phyloP scores from a whole-genome alignment of 1,139 yeast genomes.

The Candida dubliniensis region DNA sequence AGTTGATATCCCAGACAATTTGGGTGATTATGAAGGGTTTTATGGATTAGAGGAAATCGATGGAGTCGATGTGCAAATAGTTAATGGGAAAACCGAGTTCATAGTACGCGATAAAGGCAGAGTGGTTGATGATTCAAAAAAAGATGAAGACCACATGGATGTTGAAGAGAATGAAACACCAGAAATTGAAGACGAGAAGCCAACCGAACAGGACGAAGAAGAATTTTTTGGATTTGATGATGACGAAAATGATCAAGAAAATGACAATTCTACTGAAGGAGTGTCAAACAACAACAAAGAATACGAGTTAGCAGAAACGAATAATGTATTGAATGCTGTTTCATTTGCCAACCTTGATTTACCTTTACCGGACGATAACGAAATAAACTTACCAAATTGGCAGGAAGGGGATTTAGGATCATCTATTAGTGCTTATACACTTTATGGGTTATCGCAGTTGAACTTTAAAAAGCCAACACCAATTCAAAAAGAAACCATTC shows the following conservation, averaged over 20 bases:
- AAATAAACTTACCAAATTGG: slow-evolving; percentile 63
- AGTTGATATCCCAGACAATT: slow-evolving; percentile 78
- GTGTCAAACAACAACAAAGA: slow-evolving; percentile 12
- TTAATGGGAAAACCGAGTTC: slow-evolving; percentile 66
- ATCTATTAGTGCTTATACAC: slow-evolving; percentile 50
- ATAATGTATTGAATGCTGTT: slow-evolving; percentile 20
- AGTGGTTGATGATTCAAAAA: slow-evolving; percentile 11
- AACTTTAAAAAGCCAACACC: slow-evolving; percentile 75
- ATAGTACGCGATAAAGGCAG: slow-evolving; percentile 45
- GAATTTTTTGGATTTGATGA: slow-evolving; percentile 31
- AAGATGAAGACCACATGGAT: slow-evolving; percentile 15
- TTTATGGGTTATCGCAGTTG: slow-evolving; percentile 59
- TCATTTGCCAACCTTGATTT: slow-evolving; percentile 26
- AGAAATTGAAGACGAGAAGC: not conserved
- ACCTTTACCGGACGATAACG: slow-evolving; percentile 40
- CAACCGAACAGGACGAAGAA: slow-evolving; percentile 14
- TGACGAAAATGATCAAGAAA: slow-evolving; percentile 14
- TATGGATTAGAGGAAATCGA: slow-evolving; percentile 93
- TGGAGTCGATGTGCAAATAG: slow-evolving; percentile 78
- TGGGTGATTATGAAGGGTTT: slow-evolving; percentile 87
- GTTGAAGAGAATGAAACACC: slow-evolving; percentile 16
- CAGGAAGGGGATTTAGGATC: slow-evolving; percentile 25
- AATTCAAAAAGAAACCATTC: slow-evolving; percentile 78
- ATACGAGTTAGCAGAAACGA: slow-evolving; percentile 15
- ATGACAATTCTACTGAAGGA: slow-evolving; percentile 13